Conservation (phyloP, 116 monocot genomes). For the Posidonia oceanica region DNA sequence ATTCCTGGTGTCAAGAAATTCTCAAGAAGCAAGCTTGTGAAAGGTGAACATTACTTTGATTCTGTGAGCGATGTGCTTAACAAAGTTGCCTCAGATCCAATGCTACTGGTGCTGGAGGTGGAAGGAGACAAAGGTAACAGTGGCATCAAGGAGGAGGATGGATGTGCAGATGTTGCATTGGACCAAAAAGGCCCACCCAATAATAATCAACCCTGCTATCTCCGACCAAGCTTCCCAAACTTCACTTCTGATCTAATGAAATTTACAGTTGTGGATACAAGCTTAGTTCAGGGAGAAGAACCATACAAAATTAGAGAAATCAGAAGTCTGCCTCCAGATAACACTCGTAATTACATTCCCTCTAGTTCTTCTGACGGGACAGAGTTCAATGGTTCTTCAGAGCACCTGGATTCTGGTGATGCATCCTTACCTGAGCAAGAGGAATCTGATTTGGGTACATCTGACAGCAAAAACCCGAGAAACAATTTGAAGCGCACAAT, state of each 20-base stretch:
- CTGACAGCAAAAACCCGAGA: conserved; percentile 8
- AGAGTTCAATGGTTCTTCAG: conserved; percentile 16
- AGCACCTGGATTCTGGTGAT: conserved; percentile 28
- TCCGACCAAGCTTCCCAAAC: conserved; percentile 23
- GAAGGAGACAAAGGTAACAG: conserved; percentile 8
- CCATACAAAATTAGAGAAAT: conserved; percentile 53
- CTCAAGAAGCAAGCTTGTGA: conserved; percentile 64
- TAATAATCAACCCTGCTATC: conserved; percentile 21
- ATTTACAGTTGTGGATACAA: conserved; percentile 95
- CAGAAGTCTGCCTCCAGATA: conserved; percentile 54
- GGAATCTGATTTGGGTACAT: background rate
- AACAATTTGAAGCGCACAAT: background rate
- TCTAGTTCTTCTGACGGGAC: conserved; percentile 20
- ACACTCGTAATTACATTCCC: conserved; percentile 5
- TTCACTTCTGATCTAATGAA: conserved; percentile 46
- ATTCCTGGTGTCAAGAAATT: conserved; percentile 71
- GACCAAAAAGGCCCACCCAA: conserved; percentile 19
- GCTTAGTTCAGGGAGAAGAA: conserved; percentile 44
- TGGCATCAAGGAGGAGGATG: conserved; percentile 1
- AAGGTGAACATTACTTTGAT: conserved; percentile 80
- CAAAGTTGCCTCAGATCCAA: conserved; percentile 47
- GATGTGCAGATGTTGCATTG: background rate
- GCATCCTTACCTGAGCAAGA: conserved; percentile 12
- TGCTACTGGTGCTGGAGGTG: conserved; percentile 56
- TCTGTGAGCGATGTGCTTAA: conserved; percentile 29